A percentile compares a stretch with the other conserved stretches of the same genome.
These are phyloP conservation scores for Backusella australiensis DNA, from an alignment of 192 early-diverging fungal genomes.

Conservation along the genomic window DNA sequence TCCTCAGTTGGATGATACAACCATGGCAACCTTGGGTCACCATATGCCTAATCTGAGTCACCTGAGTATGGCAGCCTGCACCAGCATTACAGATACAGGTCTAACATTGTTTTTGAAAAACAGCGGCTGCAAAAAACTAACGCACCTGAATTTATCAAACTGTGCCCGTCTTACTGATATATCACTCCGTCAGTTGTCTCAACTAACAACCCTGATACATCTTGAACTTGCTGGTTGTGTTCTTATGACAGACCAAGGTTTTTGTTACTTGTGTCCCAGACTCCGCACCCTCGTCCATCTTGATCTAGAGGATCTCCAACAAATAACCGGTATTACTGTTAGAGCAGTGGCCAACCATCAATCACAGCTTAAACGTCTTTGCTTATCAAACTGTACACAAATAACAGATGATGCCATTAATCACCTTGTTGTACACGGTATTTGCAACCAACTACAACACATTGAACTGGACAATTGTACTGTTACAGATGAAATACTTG, in stretches of 20 bases:
- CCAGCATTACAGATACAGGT: conserved; percentile 35
- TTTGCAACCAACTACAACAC: conserved; percentile 34
- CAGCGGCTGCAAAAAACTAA: conserved; percentile 12
- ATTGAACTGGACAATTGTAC: conserved; percentile 46
- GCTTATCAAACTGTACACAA: conserved; percentile 40
- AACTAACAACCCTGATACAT: conserved; percentile 37
- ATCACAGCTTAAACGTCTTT: conserved; percentile 26
- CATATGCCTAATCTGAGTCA: conserved; percentile 40
- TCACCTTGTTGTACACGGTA: conserved; percentile 25
- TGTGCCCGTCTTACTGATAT: conserved; percentile 40
- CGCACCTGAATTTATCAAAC: conserved; percentile 42
- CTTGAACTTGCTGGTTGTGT: conserved; percentile 50
- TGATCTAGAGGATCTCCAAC: conserved; percentile 37
- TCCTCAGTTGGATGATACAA: conserved; percentile 39
- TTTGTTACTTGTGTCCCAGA: conserved; percentile 29
- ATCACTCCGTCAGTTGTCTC: conserved; percentile 34
- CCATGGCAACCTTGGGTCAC: conserved; percentile 39
- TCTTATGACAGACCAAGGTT: conserved; percentile 41
- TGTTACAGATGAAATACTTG: conserved; percentile 43
- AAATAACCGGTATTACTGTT: conserved; percentile 31
- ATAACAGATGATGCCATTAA: conserved; percentile 39
- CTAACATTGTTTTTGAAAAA: conserved; percentile 34
- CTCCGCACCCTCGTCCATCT: conserved; percentile 20
- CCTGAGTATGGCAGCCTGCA: conserved; percentile 43
- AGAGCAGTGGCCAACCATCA: conserved; percentile 30